These are phyloP conservation scores for Wickerhamomyces queroliae DNA, from an alignment of 805 yeast species.

Conservation along the genomic window DNA sequence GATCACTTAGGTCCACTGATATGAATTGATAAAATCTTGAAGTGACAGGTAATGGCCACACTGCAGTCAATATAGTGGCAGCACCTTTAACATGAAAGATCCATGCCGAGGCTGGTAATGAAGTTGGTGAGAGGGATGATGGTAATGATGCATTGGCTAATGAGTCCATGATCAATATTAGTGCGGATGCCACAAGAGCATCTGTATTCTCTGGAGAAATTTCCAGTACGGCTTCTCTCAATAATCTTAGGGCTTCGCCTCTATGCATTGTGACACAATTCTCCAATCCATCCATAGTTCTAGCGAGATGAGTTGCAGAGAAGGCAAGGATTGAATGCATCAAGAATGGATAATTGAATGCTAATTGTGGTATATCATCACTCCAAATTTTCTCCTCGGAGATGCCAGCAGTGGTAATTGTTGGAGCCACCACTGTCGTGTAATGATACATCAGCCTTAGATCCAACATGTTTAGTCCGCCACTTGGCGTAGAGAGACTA, in stretches of 20 bases:
- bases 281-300: slow-evolving; percentile 71
- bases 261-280: slow-evolving; percentile 82
- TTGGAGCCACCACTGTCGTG: slow-evolving; percentile 75
- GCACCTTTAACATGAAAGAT: slow-evolving; percentile 96
- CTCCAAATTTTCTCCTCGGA: slow-evolving; percentile 85
- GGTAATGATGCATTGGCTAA: slow-evolving; percentile 79
- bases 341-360: slow-evolving; percentile 81
- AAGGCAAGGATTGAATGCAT: slow-evolving; percentile 92
- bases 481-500: slow-evolving; percentile 17
- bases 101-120: slow-evolving; percentile 93
- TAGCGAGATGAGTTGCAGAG: slow-evolving; percentile 84
- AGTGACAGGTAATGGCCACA: slow-evolving; percentile 80
- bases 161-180: slow-evolving; percentile 87
- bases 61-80: slow-evolving; percentile 90
- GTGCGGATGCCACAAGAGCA: slow-evolving; percentile 88
- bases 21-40: slow-evolving; percentile 65
- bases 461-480: slow-evolving; percentile 62
- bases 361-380: slow-evolving; percentile 79
- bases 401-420: slow-evolving; percentile 88
- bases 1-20: slow-evolving; percentile 84
- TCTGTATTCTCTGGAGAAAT: slow-evolving; percentile 84
- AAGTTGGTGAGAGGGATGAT: slow-evolving; percentile 28
- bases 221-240: slow-evolving; percentile 81
- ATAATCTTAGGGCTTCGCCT: slow-evolving; percentile 74
- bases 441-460: slow-evolving; percentile 83